Evolutionary conservation across 129 eudicot species (phyloP).

Genomic region (Flaveria brownii): DNA sequence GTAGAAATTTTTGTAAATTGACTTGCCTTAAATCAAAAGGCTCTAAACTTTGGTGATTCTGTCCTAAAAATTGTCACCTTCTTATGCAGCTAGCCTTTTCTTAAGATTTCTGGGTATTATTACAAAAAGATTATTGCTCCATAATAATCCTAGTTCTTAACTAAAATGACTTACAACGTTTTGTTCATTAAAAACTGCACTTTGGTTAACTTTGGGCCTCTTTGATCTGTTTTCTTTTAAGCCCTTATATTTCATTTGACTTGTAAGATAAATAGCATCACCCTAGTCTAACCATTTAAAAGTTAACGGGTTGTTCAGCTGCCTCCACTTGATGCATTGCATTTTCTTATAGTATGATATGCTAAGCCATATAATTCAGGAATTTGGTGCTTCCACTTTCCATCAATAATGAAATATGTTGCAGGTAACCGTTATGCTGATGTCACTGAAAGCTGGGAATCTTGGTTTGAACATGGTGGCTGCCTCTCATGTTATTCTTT

Average conservation of each 20-base stretch:
- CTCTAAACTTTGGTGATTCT: not conserved
- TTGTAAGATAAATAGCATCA: not conserved
- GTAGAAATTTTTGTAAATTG: not conserved
- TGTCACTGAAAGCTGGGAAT: conserved; percentile 96
- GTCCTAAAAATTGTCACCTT: not conserved
- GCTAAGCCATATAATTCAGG: not conserved
- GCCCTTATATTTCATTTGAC: not conserved
- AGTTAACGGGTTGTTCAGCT: not conserved
- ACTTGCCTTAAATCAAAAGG: not conserved
- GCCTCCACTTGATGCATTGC: not conserved
- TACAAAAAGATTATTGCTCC: not conserved
- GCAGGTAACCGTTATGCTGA: conserved; percentile 91
- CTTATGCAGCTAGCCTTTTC: not conserved
- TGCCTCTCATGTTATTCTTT: conserved; percentile 86
- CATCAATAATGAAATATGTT: conserved; percentile 26
- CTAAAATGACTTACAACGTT: not conserved
- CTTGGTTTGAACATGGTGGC: conserved; percentile 97
- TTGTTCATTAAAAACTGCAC: conserved; percentile 4
- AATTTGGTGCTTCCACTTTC: not conserved
- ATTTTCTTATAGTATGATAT: not conserved
- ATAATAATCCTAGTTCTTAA: not conserved
- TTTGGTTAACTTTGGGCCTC: not conserved
- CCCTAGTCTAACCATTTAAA: not conserved
- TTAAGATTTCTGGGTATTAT: not conserved
- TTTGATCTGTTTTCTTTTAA: not conserved